Conservation (phyloP, 257 asterid genomes). For the Ilex aquifolium region DNA sequence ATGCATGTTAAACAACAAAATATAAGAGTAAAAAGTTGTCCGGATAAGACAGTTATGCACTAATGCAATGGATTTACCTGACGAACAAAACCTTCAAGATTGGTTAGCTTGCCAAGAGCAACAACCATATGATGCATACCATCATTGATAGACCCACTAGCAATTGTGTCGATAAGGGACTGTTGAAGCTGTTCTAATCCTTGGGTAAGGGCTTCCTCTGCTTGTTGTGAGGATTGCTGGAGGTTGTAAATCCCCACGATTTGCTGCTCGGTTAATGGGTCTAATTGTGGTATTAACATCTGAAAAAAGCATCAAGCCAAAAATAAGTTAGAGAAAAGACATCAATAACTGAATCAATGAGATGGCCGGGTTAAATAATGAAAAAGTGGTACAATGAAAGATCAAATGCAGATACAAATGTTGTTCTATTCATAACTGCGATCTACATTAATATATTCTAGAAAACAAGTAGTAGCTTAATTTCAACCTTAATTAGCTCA, state of each 20-base stretch:
- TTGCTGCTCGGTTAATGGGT: constrained; percentile 90
- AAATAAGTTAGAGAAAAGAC: not conserved
- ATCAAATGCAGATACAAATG: too few relatives aligned
- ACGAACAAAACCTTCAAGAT: constrained; percentile 83
- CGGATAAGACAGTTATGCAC: too few relatives aligned
- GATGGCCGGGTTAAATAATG: too few relatives aligned
- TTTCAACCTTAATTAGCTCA: constrained; percentile 68
- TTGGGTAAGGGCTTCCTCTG: constrained; percentile 92
- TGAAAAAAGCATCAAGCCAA: constrained; percentile 12
- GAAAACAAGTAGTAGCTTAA: too few relatives aligned
- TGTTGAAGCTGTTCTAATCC: constrained; percentile 84
- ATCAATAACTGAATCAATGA: not conserved
- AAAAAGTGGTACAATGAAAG: too few relatives aligned
- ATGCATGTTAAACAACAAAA: too few relatives aligned
- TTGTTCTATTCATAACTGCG: too few relatives aligned
- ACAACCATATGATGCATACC: constrained; percentile 89
- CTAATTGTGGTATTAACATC: constrained; percentile 76
- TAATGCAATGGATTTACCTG: constrained; percentile 46
- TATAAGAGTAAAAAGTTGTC: too few relatives aligned
- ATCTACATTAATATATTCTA: too few relatives aligned
- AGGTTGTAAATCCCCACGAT: constrained; percentile 76
- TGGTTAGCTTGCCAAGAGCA: constrained; percentile 74
- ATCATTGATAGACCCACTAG: constrained; percentile 52
- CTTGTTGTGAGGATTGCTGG: constrained; percentile 86
- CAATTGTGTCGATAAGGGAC: constrained; percentile 61